phyloP scores from a whole-genome alignment of 2,329 filamentous ascomycete genomes.

The Daldinia sp. region DNA sequence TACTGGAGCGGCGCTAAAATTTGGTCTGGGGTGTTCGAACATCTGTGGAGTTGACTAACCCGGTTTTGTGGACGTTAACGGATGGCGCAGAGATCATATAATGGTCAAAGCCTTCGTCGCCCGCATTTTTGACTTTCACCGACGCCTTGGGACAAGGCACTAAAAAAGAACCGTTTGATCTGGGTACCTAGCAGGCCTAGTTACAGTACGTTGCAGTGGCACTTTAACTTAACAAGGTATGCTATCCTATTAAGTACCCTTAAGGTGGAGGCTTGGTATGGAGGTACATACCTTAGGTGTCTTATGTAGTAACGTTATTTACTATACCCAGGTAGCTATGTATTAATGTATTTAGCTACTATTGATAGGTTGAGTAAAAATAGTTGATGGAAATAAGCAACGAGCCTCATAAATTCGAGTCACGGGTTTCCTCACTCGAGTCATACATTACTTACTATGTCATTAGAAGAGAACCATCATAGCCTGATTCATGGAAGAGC shows the following conservation, averaged over 20 bases:
- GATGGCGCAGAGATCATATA: slow-evolving; percentile 17
- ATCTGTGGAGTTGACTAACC: slow-evolving; percentile 17
- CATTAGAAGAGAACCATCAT: not conserved
- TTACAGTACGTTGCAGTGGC: not conserved
- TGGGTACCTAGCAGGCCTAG: too few species aligned
- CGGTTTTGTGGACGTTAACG: slow-evolving; percentile 16
- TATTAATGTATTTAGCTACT: not conserved
- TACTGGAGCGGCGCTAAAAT: slow-evolving; percentile 12
- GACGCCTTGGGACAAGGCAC: slow-evolving; percentile 24
- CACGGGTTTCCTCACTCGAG: slow-evolving; percentile 17
- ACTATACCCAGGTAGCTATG: not conserved
- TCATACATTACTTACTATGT: slow-evolving; percentile 4
- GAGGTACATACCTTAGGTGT: not conserved
- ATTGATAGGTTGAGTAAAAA: not conserved
- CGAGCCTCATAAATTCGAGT: slow-evolving; percentile 27
- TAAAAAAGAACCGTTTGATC: too few species aligned
- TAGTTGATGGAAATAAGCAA: slow-evolving; percentile 7
- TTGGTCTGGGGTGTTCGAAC: slow-evolving; percentile 12
- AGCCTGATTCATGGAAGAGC: slow-evolving; percentile 19
- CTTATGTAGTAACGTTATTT: too few species aligned
- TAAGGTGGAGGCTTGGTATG: not conserved
- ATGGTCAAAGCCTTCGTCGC: slow-evolving; percentile 24
- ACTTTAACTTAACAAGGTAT: not conserved
- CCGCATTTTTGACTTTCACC: slow-evolving; percentile 37
- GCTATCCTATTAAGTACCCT: not conserved